A percentile compares a stretch with the other conserved stretches of the same genome.
Evolutionary conservation across 345 rosid species (phyloP).

Genomic region (Arabidopsis arenosa): DNA sequence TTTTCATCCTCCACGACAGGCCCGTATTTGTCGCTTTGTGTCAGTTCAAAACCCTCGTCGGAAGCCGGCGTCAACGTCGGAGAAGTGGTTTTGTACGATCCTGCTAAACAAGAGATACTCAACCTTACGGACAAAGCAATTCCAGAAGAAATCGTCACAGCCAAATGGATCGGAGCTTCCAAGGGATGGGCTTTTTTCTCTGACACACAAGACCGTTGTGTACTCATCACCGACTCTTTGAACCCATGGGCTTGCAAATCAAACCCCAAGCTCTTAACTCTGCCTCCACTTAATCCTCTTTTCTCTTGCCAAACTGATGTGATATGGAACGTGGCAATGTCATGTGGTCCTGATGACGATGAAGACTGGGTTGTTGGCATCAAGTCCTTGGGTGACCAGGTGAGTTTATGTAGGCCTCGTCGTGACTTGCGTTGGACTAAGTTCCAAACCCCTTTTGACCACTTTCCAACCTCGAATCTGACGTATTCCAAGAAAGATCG

Average conservation of each 20-base stretch:
- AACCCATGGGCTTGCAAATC: constrained; percentile 11
- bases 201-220: not conserved
- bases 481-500: constrained; percentile 6
- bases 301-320: constrained; percentile 26
- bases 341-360: constrained; percentile 21
- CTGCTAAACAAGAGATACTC: constrained; percentile 2
- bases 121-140: not conserved
- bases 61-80: not conserved
- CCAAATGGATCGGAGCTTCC: constrained; percentile 20
- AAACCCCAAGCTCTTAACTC: constrained; percentile 17
- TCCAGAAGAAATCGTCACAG: not conserved
- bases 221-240: not conserved
- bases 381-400: constrained; percentile 30
- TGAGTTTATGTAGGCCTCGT: constrained; percentile 21
- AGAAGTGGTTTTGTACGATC: constrained; percentile 13
- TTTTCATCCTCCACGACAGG: constrained; percentile 29
- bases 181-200: constrained; percentile 6
- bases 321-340: constrained; percentile 32
- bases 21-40: not conserved
- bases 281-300: constrained; percentile 12
- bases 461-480: constrained; percentile 18
- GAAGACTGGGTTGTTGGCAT: constrained; percentile 19
- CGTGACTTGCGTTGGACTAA: constrained; percentile 31
- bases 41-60: not conserved
- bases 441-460: not conserved